These are phyloP conservation scores for Exobasidium cylindrosporum DNA, from an alignment of 1,284 basidiomycete genomes.

Conservation along the genomic window DNA sequence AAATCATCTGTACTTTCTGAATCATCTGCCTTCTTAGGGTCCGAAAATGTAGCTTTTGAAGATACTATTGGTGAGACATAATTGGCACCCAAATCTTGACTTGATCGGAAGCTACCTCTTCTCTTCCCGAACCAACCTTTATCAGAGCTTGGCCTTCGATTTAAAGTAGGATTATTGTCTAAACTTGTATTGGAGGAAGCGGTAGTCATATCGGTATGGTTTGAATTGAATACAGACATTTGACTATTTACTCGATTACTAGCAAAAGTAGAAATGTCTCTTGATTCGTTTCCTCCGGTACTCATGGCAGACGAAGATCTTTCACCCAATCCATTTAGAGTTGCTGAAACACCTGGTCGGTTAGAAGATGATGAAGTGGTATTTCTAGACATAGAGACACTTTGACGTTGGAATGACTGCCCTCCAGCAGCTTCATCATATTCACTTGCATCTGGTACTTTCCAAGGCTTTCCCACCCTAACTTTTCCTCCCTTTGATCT, in stretches of 20 bases:
- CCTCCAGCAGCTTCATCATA: slow-evolving; percentile 39
- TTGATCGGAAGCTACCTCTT: slow-evolving; percentile 38
- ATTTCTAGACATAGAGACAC: slow-evolving; percentile 3
- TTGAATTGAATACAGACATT: background rate
- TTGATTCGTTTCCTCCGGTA: background rate
- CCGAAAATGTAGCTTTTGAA: too few relatives aligned
- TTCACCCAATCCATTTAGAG: background rate
- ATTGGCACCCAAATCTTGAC: too few relatives aligned
- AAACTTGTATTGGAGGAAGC: background rate
- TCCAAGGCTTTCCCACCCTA: slow-evolving; percentile 33
- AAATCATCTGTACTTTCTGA: slow-evolving; percentile 26
- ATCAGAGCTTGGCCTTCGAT: slow-evolving; percentile 15
- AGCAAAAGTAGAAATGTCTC: background rate
- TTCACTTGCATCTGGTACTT: slow-evolving; percentile 35
- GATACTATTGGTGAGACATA: too few relatives aligned
- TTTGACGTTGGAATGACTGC: slow-evolving; percentile 22
- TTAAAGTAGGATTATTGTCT: background rate
- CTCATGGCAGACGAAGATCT: too few relatives aligned
- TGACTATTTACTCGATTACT: too few relatives aligned
- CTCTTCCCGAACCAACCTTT: slow-evolving; percentile 28
- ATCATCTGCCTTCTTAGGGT: background rate
- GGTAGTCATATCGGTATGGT: background rate
- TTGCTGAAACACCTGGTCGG: background rate
- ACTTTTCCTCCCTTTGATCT: slow-evolving; percentile 16
- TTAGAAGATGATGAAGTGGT: background rate